Percentiles rank a stretch among this genome's conserved stretches.
phyloP scores from a whole-genome alignment of 805 yeast genomes.

The Wickerhamomyces silvicola region DNA sequence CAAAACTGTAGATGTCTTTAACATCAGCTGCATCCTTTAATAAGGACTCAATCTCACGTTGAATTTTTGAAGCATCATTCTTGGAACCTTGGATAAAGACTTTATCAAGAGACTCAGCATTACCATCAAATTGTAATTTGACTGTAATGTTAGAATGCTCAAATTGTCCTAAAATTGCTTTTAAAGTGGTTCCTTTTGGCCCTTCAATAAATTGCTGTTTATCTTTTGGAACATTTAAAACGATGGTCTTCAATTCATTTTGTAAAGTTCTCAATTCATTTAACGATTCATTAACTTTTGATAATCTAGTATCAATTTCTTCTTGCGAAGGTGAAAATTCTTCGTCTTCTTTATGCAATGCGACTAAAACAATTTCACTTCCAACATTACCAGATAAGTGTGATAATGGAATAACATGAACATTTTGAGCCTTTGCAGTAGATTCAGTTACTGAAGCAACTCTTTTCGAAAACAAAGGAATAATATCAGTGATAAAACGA shows the following conservation, averaged over 20 bases:
- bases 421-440: constrained; percentile 39
- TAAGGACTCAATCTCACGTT: constrained; percentile 44
- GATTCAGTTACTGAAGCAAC: constrained; percentile 35
- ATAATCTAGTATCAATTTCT: constrained; percentile 51
- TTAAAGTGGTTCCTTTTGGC: constrained; percentile 54
- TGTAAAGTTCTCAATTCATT: constrained; percentile 54
- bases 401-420: constrained; percentile 56
- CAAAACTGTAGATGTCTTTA: constrained; percentile 38
- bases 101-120: constrained; percentile 40
- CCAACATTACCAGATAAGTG: constrained; percentile 36
- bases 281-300: constrained; percentile 47
- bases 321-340: constrained; percentile 69
- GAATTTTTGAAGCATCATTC: constrained; percentile 49
- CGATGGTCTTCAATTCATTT: constrained; percentile 41
- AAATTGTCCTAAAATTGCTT: constrained; percentile 27
- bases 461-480: constrained; percentile 47
- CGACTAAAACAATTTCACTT: constrained; percentile 48
- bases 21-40: constrained; percentile 50
- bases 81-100: constrained; percentile 67
- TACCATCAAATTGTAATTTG: constrained; percentile 35
- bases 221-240: constrained; percentile 42
- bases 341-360: constrained; percentile 37
- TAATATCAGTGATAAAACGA: constrained; percentile 54
- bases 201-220: constrained; percentile 59
- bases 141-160: constrained; percentile 33